phyloP scores from a whole-genome alignment of 768 basidiomycete species.

The Suillus plorans region DNA sequence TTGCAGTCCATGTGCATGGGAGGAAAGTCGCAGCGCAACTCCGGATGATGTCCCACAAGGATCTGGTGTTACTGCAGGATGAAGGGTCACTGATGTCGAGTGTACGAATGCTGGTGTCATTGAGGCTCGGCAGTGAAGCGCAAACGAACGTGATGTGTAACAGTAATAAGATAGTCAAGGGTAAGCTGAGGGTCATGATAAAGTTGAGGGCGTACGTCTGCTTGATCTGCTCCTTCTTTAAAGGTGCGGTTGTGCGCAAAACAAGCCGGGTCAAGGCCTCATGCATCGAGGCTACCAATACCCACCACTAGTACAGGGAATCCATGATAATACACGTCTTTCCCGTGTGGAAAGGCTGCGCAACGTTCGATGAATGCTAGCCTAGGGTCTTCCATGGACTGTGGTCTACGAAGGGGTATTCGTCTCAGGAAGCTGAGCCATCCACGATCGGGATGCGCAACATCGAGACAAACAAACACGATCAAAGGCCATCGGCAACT shows the following conservation, averaged over 20 bases:
- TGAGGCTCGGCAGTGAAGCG: neutral
- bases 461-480: too few species aligned
- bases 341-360: too few species aligned
- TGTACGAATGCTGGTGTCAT: neutral
- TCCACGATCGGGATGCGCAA: too few species aligned
- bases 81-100: neutral
- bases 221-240: neutral
- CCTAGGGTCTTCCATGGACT: too few species aligned
- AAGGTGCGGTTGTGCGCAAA: neutral
- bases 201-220: neutral
- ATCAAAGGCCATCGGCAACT: too few species aligned
- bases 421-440: too few species aligned
- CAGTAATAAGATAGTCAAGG: neutral
- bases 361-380: too few species aligned
- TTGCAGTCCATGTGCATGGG: conserved; percentile 28
- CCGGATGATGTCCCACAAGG: conserved; percentile 32
- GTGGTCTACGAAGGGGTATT: too few species aligned
- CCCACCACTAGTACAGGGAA: too few species aligned
- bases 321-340: too few species aligned
- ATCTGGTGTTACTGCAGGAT: conserved; percentile 14
- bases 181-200: neutral
- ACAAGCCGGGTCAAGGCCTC: too few species aligned
- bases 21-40: conserved; percentile 29
- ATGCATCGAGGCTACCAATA: too few species aligned
- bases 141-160: neutral